Evolutionary conservation across 192 early-diverging fungal species (phyloP).

Genomic region (Oehlia diaphana): DNA sequence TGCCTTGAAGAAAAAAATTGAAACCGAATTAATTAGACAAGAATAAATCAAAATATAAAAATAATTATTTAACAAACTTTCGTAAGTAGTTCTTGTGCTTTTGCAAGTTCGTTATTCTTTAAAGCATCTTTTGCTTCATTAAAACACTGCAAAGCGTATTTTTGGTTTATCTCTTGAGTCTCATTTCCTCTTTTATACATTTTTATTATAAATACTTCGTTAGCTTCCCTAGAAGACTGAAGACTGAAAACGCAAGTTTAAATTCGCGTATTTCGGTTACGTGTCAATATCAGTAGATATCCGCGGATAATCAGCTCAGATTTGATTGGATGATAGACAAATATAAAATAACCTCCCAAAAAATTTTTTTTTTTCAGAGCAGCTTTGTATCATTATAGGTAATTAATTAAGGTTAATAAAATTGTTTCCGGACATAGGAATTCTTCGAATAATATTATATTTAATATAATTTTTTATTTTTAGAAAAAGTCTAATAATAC

Average conservation of each 20-base stretch:
- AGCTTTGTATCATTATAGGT: too few species aligned
- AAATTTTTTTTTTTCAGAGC: too few species aligned
- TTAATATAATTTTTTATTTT: neutral
- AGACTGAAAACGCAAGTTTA: too few species aligned
- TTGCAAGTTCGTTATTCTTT: neutral
- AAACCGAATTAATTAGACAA: neutral
- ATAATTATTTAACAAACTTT: neutral
- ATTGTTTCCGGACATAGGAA: too few species aligned
- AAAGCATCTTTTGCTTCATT: neutral
- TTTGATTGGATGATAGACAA: too few species aligned
- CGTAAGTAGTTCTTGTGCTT: neutral
- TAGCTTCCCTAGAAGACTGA: too few species aligned
- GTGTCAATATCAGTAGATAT: too few species aligned
- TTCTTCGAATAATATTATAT: too few species aligned
- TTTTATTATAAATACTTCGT: neutral
- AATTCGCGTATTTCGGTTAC: too few species aligned
- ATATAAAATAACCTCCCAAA: too few species aligned
- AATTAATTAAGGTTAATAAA: too few species aligned
- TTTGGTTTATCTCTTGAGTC: neutral
- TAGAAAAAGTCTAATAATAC: neutral
- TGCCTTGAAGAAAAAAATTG: conserved; percentile 4
- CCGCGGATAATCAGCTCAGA: too few species aligned
- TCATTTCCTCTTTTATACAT: neutral
- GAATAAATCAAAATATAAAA: neutral
- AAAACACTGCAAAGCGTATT: neutral